Base-by-base conservation (phyloP, 306 rosid genomes). In the Styphnolobium japonicum region DNA sequence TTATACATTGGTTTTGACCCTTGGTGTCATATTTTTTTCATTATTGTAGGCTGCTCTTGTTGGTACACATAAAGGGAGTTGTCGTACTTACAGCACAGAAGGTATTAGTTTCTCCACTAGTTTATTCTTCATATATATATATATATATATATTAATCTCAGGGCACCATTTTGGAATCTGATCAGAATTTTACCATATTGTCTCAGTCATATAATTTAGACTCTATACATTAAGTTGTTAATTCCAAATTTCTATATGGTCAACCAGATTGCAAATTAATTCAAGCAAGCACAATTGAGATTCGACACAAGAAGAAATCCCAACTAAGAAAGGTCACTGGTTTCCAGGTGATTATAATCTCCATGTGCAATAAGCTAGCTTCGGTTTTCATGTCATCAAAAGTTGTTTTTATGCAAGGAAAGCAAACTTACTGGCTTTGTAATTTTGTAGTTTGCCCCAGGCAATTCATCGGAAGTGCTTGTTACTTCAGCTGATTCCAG, bases 401-500 rank as follows among this genome's bases (percentile, higher is more conserved):
- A 10, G 22, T n/a, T 75, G 46, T 58, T 22, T 22, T 61, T 15
- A 40, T 68, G 22, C 7, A 12, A 29, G 10, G 36, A 49, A 29
- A 40, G 23, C 6, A 53, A n/a, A 43, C 25, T 52, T 48, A 49
- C 15, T 75, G 10, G 75, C 55, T 79, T 49, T 66, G 25, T 81
- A n/a, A 49, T n/a, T 75, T 16, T 63, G 58, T 85, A 91, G 98
- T 89, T 93, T 84, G 81, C 81, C 16, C 94, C 92, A 0, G 76
- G 88, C 0, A 88, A 87, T 64, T 88, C 93, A 71, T 75, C 91
- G 45, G 86, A 88, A 87, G 87, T 88, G 73, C 90, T 93, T 29
- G 88, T 93, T 60, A 91, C 98, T 40, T 91, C 95, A 12, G 97
- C 94, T 2, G 98, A 93, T 87, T 91, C 94, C 3, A 91, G 93